Base-by-base conservation (phyloP, 768 basidiomycete species). In the Lactarius pseudohatsudake region DNA sequence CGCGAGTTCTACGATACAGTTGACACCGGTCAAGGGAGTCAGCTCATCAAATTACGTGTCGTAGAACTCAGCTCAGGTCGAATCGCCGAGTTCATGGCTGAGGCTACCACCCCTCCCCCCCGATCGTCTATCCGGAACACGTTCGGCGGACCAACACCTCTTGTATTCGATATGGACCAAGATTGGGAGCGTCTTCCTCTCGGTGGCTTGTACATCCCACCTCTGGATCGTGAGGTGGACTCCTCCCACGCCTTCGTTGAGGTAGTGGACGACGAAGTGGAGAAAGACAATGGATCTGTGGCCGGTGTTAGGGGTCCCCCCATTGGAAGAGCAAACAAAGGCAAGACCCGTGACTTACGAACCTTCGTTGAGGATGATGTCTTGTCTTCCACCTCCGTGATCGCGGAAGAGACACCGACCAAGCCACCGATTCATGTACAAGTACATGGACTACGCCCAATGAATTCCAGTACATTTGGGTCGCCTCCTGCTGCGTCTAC, bases 161-260 rank as follows among this genome's bases (percentile, higher is more conserved):
- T 81, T 40, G 76, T 80, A 56, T 79, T 81, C 47, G 82, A 82
- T 30, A 73, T 78, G 57, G 85, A 86, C 28, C 76, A 86, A 50
- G 87, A 86, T 50, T 91, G 90, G 90, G 85, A 89, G 72, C 78
- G 78, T 56, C 78, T 89, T 36, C 82, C 81, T 68, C 64, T 67
- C 16, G 78, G 79, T 36, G 81, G 78, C 30, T 72, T 86, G 18
- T 81, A 82, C 69, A 69, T 69, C 9, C 67, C 76, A 40, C 64
- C 74, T 15, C 69, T 74, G 40, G 74, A 74, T 68, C 66, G 45
- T 5, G 74, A 75, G 45, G 70, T 74, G 57, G 77, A 80, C 28
- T 81, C 78, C 59, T 82, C 86, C 4, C 88, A 89, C 76, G 88
- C 86, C 3, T 89, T 84, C 72, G 84, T 89, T 15, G 87, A 89